Conservation (phyloP, 2,329 filamentous ascomycete genomes). For the Xylaria sp. region DNA sequence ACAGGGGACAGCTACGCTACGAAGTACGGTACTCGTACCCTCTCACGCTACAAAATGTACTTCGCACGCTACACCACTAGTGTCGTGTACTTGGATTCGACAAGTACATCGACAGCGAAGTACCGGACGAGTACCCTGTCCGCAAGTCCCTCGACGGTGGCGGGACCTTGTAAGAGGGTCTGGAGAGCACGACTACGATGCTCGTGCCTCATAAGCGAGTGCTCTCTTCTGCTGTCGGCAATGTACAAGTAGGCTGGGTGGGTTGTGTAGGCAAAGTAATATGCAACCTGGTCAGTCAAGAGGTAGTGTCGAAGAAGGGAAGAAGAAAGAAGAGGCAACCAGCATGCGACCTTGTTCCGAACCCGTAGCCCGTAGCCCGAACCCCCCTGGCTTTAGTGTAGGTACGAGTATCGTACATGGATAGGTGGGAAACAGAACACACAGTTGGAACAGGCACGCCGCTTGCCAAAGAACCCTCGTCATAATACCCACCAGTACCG, state of each 20-base stretch:
- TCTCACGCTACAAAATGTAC: not conserved
- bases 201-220: not conserved
- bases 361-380: not conserved
- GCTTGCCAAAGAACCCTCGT: slow-evolving; percentile 17
- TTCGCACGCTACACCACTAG: not conserved
- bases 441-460: slow-evolving; percentile 20
- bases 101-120: no score
- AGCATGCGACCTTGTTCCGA: slow-evolving; percentile 17
- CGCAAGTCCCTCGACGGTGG: not conserved
- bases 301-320: not conserved
- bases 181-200: not conserved
- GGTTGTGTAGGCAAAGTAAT: not conserved
- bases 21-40: not conserved
- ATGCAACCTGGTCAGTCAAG: not conserved
- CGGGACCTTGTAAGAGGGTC: not conserved
- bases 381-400: slow-evolving; percentile 9
- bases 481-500: slow-evolving; percentile 13
- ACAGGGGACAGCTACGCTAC: slow-evolving; percentile 14
- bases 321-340: slow-evolving; percentile 15
- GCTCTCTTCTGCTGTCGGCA: not conserved
- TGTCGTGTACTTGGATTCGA: not conserved
- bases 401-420: not conserved
- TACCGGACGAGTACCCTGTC: no score
- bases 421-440: slow-evolving; percentile 24
- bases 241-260: not conserved